Evolutionary conservation across 2,329 filamentous ascomycete genomes (phyloP).

Genomic region (Didymella glomerata): DNA sequence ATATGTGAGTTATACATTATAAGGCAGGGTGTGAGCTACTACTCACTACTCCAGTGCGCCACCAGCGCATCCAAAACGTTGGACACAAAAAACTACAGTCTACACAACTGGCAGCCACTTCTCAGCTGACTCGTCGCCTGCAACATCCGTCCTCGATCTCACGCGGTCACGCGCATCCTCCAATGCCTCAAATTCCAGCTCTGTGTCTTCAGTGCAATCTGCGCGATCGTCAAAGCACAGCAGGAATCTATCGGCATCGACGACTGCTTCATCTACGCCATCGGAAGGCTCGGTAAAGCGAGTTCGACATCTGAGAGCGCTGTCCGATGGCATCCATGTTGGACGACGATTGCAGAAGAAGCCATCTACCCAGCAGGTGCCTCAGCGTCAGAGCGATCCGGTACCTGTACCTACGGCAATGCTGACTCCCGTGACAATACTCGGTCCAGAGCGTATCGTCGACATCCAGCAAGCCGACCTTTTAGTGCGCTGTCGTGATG

Average conservation of each 20-base stretch:
- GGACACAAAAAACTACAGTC: neutral
- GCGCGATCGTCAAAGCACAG: conserved; percentile 13
- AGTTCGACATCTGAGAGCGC: conserved; percentile 12
- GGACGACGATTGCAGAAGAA: conserved; percentile 19
- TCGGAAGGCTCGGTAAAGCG: conserved; percentile 13
- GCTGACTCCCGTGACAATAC: conserved; percentile 18
- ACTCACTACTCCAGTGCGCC: conserved; percentile 6
- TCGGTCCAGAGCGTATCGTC: conserved; percentile 20
- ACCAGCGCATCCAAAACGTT: neutral
- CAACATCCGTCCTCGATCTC: conserved; percentile 19
- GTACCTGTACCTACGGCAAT: conserved; percentile 16
- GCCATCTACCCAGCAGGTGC: conserved; percentile 14
- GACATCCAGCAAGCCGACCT: conserved; percentile 40
- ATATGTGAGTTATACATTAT: conserved; percentile 6
- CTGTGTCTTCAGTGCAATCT: conserved; percentile 12
- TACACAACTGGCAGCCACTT: conserved; percentile 21
- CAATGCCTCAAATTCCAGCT: conserved; percentile 14
- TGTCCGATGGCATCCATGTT: conserved; percentile 15
- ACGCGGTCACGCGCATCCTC: conserved; percentile 19
- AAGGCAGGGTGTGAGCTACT: neutral
- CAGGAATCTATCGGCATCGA: conserved; percentile 14
- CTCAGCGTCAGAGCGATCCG: conserved; percentile 16
- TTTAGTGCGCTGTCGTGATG: conserved; percentile 37
- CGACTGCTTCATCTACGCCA: conserved; percentile 9
- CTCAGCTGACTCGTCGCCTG: conserved; percentile 22